phyloP scores from a whole-genome alignment of 1,284 basidiomycete species.

The Peniophora sp. region DNA sequence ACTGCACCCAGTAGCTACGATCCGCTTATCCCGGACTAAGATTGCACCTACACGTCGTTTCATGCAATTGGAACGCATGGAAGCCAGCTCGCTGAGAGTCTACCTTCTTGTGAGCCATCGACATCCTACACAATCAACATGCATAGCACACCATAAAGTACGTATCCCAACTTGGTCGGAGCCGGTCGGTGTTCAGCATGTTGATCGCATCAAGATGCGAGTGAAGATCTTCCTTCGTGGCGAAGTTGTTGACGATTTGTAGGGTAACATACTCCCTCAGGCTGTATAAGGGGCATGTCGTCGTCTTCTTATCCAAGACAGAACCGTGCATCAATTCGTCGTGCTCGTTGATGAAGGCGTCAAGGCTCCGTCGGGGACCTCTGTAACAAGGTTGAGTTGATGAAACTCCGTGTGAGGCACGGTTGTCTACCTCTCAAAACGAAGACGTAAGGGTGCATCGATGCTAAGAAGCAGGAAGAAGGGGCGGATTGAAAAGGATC shows the following conservation, averaged over 20 bases:
- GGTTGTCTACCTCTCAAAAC: conserved; percentile 40
- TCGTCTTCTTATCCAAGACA: conserved; percentile 5
- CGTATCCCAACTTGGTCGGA: conserved; percentile 87
- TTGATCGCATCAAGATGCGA: conserved; percentile 62
- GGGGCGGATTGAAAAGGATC: conserved; percentile 77
- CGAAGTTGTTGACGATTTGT: conserved; percentile 67
- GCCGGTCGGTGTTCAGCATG: conserved; percentile 60
- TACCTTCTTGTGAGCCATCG: conserved; percentile 18
- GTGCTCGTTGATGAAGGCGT: conserved; percentile 31
- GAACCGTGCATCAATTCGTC: conserved; percentile 22
- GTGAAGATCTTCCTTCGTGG: conserved; percentile 46
- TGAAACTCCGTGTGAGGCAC: too few species aligned
- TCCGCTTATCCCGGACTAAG: conserved; percentile 79
- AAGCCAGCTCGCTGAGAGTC: conserved; percentile 85
- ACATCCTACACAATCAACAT: neutral
- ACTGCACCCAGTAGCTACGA: conserved; percentile 81
- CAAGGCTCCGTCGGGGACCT: conserved; percentile 36
- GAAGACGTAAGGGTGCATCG: conserved; percentile 74
- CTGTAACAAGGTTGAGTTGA: neutral
- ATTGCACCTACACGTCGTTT: conserved; percentile 94
- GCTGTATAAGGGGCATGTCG: conserved; percentile 29
- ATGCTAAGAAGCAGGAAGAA: conserved; percentile 84
- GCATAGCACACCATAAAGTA: conserved; percentile 80
- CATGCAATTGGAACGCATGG: conserved; percentile 91
- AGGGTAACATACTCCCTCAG: conserved; percentile 51